Evolutionary conservation across 108 stramenopile genomes (phyloP).

Genomic region (Phaeodactylum tricornutum): DNA sequence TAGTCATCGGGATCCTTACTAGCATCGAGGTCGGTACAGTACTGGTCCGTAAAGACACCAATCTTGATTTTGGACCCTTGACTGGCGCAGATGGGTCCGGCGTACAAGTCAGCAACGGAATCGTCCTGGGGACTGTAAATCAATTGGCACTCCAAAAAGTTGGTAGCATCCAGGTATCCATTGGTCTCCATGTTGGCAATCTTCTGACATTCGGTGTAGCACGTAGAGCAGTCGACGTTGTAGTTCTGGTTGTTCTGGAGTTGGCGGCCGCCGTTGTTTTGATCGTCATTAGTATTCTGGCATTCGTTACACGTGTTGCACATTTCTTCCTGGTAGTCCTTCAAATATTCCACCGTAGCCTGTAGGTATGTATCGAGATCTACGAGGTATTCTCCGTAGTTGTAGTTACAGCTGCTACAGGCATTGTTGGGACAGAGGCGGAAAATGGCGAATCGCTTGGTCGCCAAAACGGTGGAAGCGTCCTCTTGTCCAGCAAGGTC

Average conservation of each 20-base stretch:
- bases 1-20: constrained; percentile 60
- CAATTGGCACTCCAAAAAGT: constrained; percentile 60
- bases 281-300: constrained; percentile 9
- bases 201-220: constrained; percentile 74
- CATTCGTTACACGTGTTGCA: constrained; percentile 66
- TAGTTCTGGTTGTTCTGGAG: constrained; percentile 18
- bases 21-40: constrained; percentile 46
- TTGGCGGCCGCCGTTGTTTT: constrained; percentile 18
- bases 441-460: constrained; percentile 79
- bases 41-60: constrained; percentile 72
- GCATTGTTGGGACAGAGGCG: constrained; percentile 62
- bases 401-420: constrained; percentile 59
- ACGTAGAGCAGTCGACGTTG: constrained; percentile 51
- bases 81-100: constrained; percentile 64
- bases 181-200: constrained; percentile 87
- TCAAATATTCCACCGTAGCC: constrained; percentile 53
- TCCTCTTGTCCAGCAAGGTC: constrained; percentile 53
- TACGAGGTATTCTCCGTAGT: constrained; percentile 81
- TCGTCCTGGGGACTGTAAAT: constrained; percentile 61
- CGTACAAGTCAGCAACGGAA: constrained; percentile 39
- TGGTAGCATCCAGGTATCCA: constrained; percentile 75
- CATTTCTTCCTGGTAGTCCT: constrained; percentile 58
- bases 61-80: constrained; percentile 76
- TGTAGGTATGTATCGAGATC: constrained; percentile 71
- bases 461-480: constrained; percentile 43